Percentiles rank a stretch among this genome's conserved stretches.
Evolutionary conservation across 345 rosid genomes (phyloP).

Genomic region (Pugionium dolabratum): DNA sequence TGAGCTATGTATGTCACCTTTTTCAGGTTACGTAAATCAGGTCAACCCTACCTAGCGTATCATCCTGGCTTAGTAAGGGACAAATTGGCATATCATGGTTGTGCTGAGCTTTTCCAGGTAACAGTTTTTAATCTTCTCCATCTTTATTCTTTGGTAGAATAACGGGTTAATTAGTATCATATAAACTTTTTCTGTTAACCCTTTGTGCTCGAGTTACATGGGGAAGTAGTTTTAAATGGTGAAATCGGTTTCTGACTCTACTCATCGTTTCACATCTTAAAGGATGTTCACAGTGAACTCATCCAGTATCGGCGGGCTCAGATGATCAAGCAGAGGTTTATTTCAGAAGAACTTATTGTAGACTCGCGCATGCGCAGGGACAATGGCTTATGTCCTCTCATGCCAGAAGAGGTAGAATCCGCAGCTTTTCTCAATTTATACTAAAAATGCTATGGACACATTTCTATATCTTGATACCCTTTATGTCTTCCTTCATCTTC

Average conservation of each 20-base stretch:
- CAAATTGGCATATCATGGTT: conserved; percentile 92
- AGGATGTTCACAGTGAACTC: conserved; percentile 97
- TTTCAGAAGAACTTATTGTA: conserved; percentile 57
- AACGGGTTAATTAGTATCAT: neutral
- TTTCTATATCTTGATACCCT: neutral
- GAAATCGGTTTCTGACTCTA: conserved; percentile 33
- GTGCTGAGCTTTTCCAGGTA: conserved; percentile 98
- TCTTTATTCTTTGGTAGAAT: conserved; percentile 25
- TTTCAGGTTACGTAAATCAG: conserved; percentile 70
- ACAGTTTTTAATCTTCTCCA: conserved; percentile 29
- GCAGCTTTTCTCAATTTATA: conserved; percentile 16
- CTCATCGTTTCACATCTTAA: conserved; percentile 28
- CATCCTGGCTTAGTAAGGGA: conserved; percentile 90
- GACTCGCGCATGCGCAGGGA: conserved; percentile 73
- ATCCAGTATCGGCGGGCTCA: conserved; percentile 85
- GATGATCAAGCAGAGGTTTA: conserved; percentile 78
- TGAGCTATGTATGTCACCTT: conserved; percentile 23
- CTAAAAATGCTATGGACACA: neutral
- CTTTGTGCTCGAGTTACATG: conserved; percentile 25
- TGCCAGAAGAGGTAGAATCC: conserved; percentile 88
- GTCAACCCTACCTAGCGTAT: conserved; percentile 80
- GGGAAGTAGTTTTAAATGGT: conserved; percentile 13
- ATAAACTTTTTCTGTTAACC: conserved; percentile 11
- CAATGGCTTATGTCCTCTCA: conserved; percentile 90
- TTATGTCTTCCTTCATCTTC: conserved; percentile 6